phyloP scores from a whole-genome alignment of 192 early-diverging fungal species.

The Chytriomyces sp. region DNA sequence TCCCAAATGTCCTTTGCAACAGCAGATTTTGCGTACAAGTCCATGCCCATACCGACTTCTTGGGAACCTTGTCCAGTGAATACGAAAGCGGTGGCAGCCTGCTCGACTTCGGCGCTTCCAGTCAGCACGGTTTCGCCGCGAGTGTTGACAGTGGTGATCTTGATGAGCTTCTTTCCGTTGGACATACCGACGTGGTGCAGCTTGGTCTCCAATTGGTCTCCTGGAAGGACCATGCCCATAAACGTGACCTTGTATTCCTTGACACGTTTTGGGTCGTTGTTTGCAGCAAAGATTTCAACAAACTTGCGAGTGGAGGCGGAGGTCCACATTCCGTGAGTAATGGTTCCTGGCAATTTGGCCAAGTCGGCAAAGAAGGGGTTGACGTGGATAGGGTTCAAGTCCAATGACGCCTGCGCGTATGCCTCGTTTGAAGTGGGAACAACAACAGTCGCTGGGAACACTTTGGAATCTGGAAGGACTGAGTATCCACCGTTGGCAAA shows the following conservation, averaged over 20 bases:
- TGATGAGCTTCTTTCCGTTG: slow-evolving; percentile 94
- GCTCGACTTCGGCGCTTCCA: slow-evolving; percentile 92
- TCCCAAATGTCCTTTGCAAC: slow-evolving; percentile 91
- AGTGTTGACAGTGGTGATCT: slow-evolving; percentile 87
- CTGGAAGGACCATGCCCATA: slow-evolving; percentile 88
- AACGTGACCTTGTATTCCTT: slow-evolving; percentile 85
- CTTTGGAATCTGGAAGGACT: slow-evolving; percentile 83
- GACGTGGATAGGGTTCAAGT: slow-evolving; percentile 96
- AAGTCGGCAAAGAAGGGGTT: slow-evolving; percentile 93
- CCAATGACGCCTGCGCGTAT: slow-evolving; percentile 86
- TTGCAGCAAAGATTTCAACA: slow-evolving; percentile 93
- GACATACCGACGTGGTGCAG: slow-evolving; percentile 93
- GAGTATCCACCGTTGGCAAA: slow-evolving; percentile 86
- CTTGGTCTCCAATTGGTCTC: slow-evolving; percentile 87
- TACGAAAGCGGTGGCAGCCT: slow-evolving; percentile 87
- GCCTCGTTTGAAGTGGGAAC: slow-evolving; percentile 85
- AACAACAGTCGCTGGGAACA: slow-evolving; percentile 84
- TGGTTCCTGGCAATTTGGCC: slow-evolving; percentile 88
- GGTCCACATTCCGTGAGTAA: slow-evolving; percentile 99
- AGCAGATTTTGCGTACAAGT: slow-evolving; percentile 80
- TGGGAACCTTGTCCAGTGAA: slow-evolving; percentile 98
- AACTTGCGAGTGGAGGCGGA: slow-evolving; percentile 91
- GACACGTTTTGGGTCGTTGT: slow-evolving; percentile 89
- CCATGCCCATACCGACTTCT: slow-evolving; percentile 96
- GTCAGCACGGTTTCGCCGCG: slow-evolving; percentile 80